phyloP scores from a whole-genome alignment of 2,329 filamentous ascomycete genomes.

The Conoideocrella luteorostrata region DNA sequence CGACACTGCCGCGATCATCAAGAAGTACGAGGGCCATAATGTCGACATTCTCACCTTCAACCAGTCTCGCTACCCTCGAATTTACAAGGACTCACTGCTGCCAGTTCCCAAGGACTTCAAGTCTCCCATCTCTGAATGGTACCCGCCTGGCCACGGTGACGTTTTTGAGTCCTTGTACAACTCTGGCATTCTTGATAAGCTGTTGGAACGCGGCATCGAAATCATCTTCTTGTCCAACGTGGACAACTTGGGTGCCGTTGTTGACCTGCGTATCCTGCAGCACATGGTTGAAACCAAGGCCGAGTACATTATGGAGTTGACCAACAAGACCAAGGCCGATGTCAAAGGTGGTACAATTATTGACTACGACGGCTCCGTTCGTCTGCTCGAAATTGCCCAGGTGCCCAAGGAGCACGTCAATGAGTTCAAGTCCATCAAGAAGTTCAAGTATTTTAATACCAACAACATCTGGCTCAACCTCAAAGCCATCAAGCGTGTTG shows the following conservation, averaged over 20 bases:
- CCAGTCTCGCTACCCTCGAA: constrained; percentile 96
- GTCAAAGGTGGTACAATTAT: constrained; percentile 99
- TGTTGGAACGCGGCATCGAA: constrained; percentile 90
- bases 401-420: constrained; percentile 99
- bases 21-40: constrained; percentile 99
- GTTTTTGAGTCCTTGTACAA: constrained; percentile 99
- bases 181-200: constrained; percentile 94
- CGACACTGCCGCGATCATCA: constrained; percentile 98
- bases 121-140: constrained; percentile 92
- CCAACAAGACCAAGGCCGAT: constrained; percentile 99
- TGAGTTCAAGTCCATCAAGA: constrained; percentile 99
- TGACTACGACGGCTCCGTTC: constrained; percentile 94
- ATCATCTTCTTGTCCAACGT: constrained; percentile 99
- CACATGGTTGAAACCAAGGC: constrained; percentile 98
- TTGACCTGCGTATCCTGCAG: constrained; percentile 95
- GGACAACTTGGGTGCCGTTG: constrained; percentile 95
- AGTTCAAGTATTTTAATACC: constrained; percentile 99
- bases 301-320: constrained; percentile 99
- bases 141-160: constrained; percentile 97
- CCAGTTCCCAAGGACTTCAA: constrained; percentile 87
- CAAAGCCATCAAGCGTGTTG: constrained; percentile 94
- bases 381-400: constrained; percentile 96
- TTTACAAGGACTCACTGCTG: constrained; percentile 96
- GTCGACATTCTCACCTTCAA: constrained; percentile 99
- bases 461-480: constrained; percentile 99